Conservation (phyloP, 441 rosid species). For the Croton laevigatus region DNA sequence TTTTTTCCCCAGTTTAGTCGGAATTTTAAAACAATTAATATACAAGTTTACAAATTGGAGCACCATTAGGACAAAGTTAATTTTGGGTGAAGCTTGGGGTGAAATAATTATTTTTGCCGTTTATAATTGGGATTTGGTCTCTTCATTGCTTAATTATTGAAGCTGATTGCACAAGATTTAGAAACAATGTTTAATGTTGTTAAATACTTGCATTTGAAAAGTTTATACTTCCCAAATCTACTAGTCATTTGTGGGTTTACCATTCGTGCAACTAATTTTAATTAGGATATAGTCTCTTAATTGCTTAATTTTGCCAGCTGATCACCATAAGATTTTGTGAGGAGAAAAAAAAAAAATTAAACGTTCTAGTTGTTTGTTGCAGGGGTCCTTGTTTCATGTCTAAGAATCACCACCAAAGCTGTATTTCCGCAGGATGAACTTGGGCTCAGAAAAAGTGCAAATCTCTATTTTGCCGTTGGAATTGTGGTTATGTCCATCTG, state of each 20-base stretch:
- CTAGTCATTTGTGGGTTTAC: not conserved
- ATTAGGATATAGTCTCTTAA: not conserved
- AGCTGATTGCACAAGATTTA: too few species aligned
- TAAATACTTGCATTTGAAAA: not conserved
- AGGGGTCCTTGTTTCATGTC: conserved; percentile 88
- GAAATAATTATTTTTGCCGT: too few species aligned
- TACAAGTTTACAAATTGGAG: too few species aligned
- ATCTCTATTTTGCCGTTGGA: conserved; percentile 68
- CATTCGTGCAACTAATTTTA: not conserved
- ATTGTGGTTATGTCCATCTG: conserved; percentile 79
- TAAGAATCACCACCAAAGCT: conserved; percentile 79
- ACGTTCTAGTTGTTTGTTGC: conserved; percentile 30
- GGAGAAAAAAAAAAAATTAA: not conserved
- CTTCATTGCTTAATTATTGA: too few species aligned
- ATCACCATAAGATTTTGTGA: not conserved
- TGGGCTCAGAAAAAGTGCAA: conserved; percentile 76
- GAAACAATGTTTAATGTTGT: not conserved
- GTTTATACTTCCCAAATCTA: not conserved
- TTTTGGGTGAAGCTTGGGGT: too few species aligned
- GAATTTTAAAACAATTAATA: too few species aligned
- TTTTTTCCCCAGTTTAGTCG: too few species aligned
- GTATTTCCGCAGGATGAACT: conserved; percentile 60
- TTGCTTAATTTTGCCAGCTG: not conserved
- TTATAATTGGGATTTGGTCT: too few species aligned
- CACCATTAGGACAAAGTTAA: too few species aligned